A percentile compares a stretch with the other conserved stretches of the same genome.
phyloP scores from a whole-genome alignment of 1,284 basidiomycete species.

The Microbotryum saponariae region DNA sequence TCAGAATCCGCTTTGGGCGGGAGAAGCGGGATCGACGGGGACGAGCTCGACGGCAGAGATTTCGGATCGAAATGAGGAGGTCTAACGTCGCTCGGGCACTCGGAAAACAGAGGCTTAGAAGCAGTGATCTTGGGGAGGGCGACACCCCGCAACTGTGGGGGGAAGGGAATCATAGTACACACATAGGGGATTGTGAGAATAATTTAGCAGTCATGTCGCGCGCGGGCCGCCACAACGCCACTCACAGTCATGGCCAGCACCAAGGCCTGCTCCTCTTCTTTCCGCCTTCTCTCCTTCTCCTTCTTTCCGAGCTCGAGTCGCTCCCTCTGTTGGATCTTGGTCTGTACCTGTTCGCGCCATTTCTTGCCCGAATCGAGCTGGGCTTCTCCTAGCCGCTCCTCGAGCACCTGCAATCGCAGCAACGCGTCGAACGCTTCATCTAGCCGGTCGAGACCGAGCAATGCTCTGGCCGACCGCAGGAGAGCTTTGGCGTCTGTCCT shows the following conservation, averaged over 20 bases:
- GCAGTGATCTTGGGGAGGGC: constrained; percentile 45
- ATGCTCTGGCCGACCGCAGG: constrained; percentile 69
- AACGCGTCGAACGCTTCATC: constrained; percentile 78
- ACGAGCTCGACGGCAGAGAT: constrained; percentile 34
- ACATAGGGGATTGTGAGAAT: constrained; percentile 5
- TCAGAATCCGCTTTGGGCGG: constrained; percentile 10
- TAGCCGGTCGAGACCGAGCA: constrained; percentile 60
- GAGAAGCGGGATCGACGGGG: constrained; percentile 31
- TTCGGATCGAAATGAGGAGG: constrained; percentile 48
- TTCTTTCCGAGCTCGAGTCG: constrained; percentile 51
- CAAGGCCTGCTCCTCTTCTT: constrained; percentile 48
- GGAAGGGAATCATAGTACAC: background rate
- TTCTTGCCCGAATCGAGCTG: constrained; percentile 44
- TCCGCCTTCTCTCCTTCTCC: constrained; percentile 48
- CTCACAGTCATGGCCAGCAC: constrained; percentile 56
- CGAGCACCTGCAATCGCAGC: constrained; percentile 48
- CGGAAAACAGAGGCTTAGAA: constrained; percentile 16
- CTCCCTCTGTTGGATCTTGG: constrained; percentile 36
- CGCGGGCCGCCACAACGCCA: constrained; percentile 12
- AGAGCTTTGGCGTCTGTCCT: constrained; percentile 64
- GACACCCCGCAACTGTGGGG: constrained; percentile 56
- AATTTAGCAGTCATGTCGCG: constrained; percentile 8
- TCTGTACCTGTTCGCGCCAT: constrained; percentile 32
- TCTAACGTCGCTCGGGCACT: constrained; percentile 42
- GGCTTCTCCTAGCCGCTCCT: constrained; percentile 9